Evolutionary conservation across 2,329 filamentous ascomycete genomes (phyloP).

Genomic region (Trichoderma atrobrunneum): DNA sequence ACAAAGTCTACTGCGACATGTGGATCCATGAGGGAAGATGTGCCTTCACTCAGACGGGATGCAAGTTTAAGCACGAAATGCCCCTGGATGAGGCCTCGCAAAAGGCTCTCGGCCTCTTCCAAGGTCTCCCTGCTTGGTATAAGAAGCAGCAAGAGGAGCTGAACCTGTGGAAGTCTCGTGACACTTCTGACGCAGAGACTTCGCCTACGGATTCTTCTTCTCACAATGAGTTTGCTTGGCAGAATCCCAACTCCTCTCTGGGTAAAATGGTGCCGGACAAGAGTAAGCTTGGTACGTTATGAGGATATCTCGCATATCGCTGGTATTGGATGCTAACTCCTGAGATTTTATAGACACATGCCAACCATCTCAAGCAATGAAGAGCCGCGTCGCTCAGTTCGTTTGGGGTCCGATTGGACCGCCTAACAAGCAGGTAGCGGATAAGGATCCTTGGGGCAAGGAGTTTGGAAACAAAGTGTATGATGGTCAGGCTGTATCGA

Average conservation of each 20-base stretch:
- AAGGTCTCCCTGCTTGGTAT: constrained; percentile 61
- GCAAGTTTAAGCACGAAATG: constrained; percentile 90
- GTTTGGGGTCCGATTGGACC: constrained; percentile 32
- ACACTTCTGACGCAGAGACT: neutral
- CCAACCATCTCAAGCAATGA: neutral
- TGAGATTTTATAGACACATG: constrained; percentile 1
- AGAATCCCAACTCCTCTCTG: neutral
- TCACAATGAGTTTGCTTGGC: neutral
- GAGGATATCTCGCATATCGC: no score
- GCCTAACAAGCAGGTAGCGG: constrained; percentile 32
- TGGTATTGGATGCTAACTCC: neutral
- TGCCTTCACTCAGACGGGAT: constrained; percentile 81
- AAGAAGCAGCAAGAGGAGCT: constrained; percentile 52
- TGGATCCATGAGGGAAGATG: constrained; percentile 87
- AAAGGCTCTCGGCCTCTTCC: constrained; percentile 66
- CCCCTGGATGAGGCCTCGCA: constrained; percentile 66
- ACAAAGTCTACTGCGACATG: constrained; percentile 80
- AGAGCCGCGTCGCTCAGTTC: constrained; percentile 21
- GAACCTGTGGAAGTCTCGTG: constrained; percentile 21
- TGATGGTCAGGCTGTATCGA: neutral
- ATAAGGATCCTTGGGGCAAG: neutral
- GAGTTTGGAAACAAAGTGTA: neutral
- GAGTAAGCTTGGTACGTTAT: neutral
- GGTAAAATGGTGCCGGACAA: neutral
- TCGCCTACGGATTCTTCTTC: neutral